Evolutionary conservation across 176 grass and related monocot species (phyloP).

Genomic region (Pharus latifolius): DNA sequence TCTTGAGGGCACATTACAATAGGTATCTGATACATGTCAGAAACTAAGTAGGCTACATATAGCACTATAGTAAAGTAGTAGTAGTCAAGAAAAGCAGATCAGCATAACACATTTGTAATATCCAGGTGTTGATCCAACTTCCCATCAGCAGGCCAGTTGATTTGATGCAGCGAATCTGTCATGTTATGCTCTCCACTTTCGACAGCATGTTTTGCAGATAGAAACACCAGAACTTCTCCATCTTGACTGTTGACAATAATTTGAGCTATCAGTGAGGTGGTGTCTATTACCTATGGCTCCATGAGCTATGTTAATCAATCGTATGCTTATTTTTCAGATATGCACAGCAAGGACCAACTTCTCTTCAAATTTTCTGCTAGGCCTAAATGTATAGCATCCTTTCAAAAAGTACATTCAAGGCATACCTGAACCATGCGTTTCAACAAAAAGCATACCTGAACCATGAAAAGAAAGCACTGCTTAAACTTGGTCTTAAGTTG

Average conservation of each 20-base stretch:
- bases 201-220: slow-evolving; percentile 56
- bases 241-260: slow-evolving; percentile 29
- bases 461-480: slow-evolving; percentile 54
- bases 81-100: not conserved
- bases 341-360: too few species aligned
- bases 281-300: too few species aligned
- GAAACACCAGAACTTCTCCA: slow-evolving; percentile 48
- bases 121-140: slow-evolving; percentile 4
- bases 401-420: too few species aligned
- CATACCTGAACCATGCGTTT: too few species aligned
- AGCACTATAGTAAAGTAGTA: not conserved
- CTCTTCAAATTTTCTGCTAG: too few species aligned
- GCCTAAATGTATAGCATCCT: too few species aligned
- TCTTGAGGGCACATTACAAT: slow-evolving; percentile 68
- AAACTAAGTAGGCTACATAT: not conserved
- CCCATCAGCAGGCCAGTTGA: slow-evolving; percentile 48
- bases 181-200: slow-evolving; percentile 49
- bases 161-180: slow-evolving; percentile 50
- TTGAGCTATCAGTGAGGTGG: not conserved
- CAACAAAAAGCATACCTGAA: slow-evolving; percentile 74
- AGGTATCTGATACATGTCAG: slow-evolving; percentile 37
- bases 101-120: slow-evolving; percentile 44
- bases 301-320: too few species aligned
- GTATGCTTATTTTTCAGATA: too few species aligned
- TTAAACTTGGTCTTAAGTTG: slow-evolving; percentile 41